phyloP scores from a whole-genome alignment of 495 filamentous ascomycete genomes.

The Pyrenopolyporus hunteri region DNA sequence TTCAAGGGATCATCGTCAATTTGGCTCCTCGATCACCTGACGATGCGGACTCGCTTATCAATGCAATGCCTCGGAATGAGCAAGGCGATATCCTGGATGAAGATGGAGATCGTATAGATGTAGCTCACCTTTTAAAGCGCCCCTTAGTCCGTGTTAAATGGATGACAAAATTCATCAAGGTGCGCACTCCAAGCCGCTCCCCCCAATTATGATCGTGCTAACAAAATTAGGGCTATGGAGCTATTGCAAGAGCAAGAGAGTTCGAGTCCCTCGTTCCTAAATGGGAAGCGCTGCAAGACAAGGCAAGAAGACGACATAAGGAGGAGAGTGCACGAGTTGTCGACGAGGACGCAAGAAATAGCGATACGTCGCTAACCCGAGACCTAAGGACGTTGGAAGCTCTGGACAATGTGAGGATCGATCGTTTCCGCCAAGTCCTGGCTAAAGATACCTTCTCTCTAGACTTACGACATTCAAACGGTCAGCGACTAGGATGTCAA shows the following conservation, averaged over 20 bases:
- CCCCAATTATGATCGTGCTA: slow-evolving; percentile 1
- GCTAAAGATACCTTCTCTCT: slow-evolving; percentile 90
- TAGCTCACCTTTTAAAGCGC: slow-evolving; percentile 88
- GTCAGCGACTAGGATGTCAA: slow-evolving; percentile 84
- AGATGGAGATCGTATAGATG: slow-evolving; percentile 89
- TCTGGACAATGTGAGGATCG: slow-evolving; percentile 70
- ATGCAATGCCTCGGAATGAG: slow-evolving; percentile 75
- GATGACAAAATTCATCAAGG: slow-evolving; percentile 82
- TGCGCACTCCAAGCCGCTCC: slow-evolving; percentile 35
- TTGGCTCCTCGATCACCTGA: slow-evolving; percentile 71
- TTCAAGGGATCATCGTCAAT: slow-evolving; percentile 94
- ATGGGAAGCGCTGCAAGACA: slow-evolving; percentile 70
- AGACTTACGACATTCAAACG: slow-evolving; percentile 84
- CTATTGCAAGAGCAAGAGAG: slow-evolving; percentile 28
- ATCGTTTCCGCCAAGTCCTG: slow-evolving; percentile 74
- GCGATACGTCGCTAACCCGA: slow-evolving; percentile 78
- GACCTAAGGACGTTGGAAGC: slow-evolving; percentile 78
- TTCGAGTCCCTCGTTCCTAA: slow-evolving; percentile 38
- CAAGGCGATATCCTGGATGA: slow-evolving; percentile 78
- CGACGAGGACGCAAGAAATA: slow-evolving; percentile 85
- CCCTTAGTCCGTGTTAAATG: slow-evolving; percentile 89
- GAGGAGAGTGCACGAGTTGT: slow-evolving; percentile 88
- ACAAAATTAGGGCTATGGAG: slow-evolving; percentile 37
- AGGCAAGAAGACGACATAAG: slow-evolving; percentile 76
- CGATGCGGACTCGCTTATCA: slow-evolving; percentile 64